Conservation (phyloP, 495 filamentous ascomycete genomes). For the Aspergillus nidulans region DNA sequence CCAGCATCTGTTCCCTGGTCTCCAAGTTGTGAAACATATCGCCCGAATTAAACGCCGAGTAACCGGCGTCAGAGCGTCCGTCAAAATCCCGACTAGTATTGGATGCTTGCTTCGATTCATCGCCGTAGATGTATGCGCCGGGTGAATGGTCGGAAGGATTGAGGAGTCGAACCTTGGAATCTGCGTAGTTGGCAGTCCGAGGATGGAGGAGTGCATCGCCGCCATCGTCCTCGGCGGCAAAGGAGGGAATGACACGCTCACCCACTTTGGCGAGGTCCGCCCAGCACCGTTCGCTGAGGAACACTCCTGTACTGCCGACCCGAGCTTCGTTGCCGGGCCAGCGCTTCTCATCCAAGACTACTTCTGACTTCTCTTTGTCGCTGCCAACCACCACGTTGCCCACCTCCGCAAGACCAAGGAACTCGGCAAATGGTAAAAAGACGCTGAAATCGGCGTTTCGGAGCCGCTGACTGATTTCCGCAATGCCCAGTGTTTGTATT, state of each 20-base stretch:
- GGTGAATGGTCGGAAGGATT: slow-evolving; percentile 54
- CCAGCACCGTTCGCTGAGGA: slow-evolving; percentile 95
- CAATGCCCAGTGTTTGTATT: slow-evolving; percentile 92
- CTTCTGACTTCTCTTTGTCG: slow-evolving; percentile 87
- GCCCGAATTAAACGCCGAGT: slow-evolving; percentile 79
- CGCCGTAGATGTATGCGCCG: slow-evolving; percentile 61
- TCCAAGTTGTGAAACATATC: slow-evolving; percentile 99
- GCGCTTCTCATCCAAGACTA: slow-evolving; percentile 78
- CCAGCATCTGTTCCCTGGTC: slow-evolving; percentile 86
- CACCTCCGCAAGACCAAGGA: slow-evolving; percentile 80
- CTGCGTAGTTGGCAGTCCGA: slow-evolving; percentile 46
- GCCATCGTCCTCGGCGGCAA: slow-evolving; percentile 44
- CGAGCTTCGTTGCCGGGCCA: slow-evolving; percentile 92
- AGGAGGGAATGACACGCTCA: slow-evolving; percentile 58
- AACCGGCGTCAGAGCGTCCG: slow-evolving; percentile 82
- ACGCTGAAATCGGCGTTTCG: slow-evolving; percentile 92
- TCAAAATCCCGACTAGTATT: slow-evolving; percentile 83
- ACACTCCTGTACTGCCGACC: slow-evolving; percentile 87
- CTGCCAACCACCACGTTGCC: slow-evolving; percentile 82
- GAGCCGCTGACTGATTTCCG: slow-evolving; percentile 90
- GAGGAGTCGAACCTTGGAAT: slow-evolving; percentile 69
- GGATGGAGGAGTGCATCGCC: slow-evolving; percentile 38
- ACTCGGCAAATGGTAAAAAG: slow-evolving; percentile 94
- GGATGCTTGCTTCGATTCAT: slow-evolving; percentile 67
- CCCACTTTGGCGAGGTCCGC: slow-evolving; percentile 75